A percentile compares a stretch with the other conserved stretches of the same genome.
These are phyloP conservation scores for Eucalyptus erythrocorys DNA, from an alignment of 345 rosid species.

Conservation along the genomic window DNA sequence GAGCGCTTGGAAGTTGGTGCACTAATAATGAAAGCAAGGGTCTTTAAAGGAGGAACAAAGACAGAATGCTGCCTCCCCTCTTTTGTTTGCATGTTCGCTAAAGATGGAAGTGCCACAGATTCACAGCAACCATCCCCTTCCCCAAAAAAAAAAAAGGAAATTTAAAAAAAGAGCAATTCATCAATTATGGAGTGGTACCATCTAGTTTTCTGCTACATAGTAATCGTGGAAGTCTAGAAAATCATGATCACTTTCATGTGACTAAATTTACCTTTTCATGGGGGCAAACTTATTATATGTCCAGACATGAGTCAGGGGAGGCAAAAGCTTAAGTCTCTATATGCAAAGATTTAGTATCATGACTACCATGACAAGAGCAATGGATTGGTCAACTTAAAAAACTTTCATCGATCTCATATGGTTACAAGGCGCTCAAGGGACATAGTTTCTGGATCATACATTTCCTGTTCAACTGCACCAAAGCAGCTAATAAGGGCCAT, in stretches of 20 bases:
- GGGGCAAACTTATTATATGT: not conserved
- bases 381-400: not conserved
- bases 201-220: not conserved
- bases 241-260: constrained; percentile 15
- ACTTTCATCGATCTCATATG: not conserved
- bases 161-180: not conserved
- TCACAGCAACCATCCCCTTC: not conserved
- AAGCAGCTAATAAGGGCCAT: not conserved
- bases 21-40: not conserved
- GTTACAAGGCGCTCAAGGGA: not conserved
- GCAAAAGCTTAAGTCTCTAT: not conserved
- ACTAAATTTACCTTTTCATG: constrained; percentile 1
- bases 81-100: not conserved
- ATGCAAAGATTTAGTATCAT: not conserved
- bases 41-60: constrained; percentile 6
- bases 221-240: constrained; percentile 9
- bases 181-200: not conserved
- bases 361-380: not conserved
- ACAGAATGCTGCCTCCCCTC: not conserved
- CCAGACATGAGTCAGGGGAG: not conserved
- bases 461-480: not conserved
- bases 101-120: not conserved
- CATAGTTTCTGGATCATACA: not conserved
- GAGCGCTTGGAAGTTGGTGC: constrained; percentile 34
- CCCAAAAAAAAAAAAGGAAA: not conserved